Base-by-base conservation (phyloP, 192 early-diverging fungal species). In the Physocladia obscura region DNA sequence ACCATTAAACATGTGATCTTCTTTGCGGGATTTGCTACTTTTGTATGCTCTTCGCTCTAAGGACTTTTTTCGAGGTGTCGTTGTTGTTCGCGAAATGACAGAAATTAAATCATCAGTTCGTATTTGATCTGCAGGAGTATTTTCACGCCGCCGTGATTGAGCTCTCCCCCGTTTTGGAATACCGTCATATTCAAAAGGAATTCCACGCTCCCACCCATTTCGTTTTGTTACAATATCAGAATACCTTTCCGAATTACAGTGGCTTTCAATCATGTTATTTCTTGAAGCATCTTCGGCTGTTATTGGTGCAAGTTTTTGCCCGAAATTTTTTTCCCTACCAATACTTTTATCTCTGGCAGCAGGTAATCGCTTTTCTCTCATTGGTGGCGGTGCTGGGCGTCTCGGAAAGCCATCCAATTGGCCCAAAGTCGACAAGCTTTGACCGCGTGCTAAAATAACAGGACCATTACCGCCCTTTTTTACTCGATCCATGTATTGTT, bases 401-500 rank as follows among this genome's bases (percentile, higher is more conserved):
- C 30, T 6, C 57, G 19, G 57, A 36, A 17, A 35, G n/a, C n/a
- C n/a, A n/a, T n/a, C n/a, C n/a, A n/a, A n/a, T n/a, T n/a, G n/a
- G n/a, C n/a, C n/a, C n/a, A n/a, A n/a, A n/a, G n/a, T n/a, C n/a
- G n/a, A n/a, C n/a, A n/a, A n/a, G n/a, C n/a, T n/a, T n/a, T n/a
- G n/a, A n/a, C n/a, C n/a, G n/a, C n/a, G 11, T 8, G 8, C 40
- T 44, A 8, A 8, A 44, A 13, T 44, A n/a, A n/a, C n/a, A 13
- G 40, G 40, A 44, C 40, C 40, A n/a, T 49, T 49, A 5, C 62
- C 17, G 24, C 54, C 54, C 36, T 68, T 68, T 35, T 68, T 68
- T 22, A 49, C 39, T 19, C 65, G 50, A 30, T 68, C 52, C 30
- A 68, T 68, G 51, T 56, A 57, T 34, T 68, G 65, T 27, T 68